phyloP scores from a whole-genome alignment of 192 early-diverging fungal genomes.

The Backusella luteola region DNA sequence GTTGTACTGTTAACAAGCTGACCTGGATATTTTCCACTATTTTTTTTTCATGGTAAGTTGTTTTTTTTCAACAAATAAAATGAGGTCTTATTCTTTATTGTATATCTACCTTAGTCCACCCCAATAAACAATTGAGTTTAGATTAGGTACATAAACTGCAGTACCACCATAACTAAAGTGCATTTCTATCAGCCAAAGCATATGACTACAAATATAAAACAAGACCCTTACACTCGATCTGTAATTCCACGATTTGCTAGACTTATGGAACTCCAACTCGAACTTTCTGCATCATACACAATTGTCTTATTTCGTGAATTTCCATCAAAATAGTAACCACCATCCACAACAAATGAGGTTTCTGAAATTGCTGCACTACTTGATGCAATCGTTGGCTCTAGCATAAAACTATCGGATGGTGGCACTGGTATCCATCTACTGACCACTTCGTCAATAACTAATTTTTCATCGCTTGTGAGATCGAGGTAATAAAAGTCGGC shows the following conservation, averaged over 20 bases:
- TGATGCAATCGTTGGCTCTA: not conserved
- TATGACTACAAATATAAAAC: not conserved
- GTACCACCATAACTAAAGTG: constrained; percentile 10
- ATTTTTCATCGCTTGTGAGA: not conserved
- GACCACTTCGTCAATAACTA: not conserved
- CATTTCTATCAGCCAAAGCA: not conserved
- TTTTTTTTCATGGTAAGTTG: not conserved
- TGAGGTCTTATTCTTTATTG: not conserved
- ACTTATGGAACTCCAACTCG: not conserved
- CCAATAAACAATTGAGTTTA: not conserved
- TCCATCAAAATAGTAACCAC: not conserved
- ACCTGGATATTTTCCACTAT: constrained; percentile 5
- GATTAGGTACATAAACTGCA: constrained; percentile 3
- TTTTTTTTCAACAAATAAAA: not conserved
- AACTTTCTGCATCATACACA: not conserved
- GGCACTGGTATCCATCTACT: not conserved
- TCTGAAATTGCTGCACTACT: not conserved
- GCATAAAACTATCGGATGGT: not conserved
- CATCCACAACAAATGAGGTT: not conserved
- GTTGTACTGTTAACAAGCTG: not conserved
- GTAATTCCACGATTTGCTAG: not conserved
- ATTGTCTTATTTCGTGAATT: not conserved
- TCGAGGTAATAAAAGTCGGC: not conserved
- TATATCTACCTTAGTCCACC: constrained; percentile 1
- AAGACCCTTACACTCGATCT: not conserved